Percentiles rank a stretch among this genome's conserved stretches.
These are phyloP conservation scores for Atkinsonella texensis DNA, from an alignment of 2,329 filamentous ascomycete genomes.

Conservation along the genomic window DNA sequence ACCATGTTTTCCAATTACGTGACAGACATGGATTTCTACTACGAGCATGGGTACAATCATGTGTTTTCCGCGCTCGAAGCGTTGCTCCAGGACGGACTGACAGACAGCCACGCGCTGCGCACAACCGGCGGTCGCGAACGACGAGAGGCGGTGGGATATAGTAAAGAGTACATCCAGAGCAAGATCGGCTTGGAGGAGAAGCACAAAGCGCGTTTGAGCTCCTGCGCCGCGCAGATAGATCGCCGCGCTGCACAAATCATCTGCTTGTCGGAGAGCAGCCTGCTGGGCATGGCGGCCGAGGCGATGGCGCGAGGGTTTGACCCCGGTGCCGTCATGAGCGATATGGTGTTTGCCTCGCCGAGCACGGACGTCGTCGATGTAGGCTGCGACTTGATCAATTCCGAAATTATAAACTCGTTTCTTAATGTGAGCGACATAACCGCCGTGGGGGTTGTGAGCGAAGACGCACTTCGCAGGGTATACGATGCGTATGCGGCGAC, in stretches of 20 bases:
- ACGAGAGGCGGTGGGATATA: constrained; percentile 8
- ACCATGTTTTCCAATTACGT: constrained; percentile 14
- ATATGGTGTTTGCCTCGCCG: constrained; percentile 12
- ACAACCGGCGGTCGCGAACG: constrained; percentile 10
- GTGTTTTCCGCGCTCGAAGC: constrained; percentile 10
- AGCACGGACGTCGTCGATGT: constrained; percentile 13
- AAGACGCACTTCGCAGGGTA: constrained; percentile 9
- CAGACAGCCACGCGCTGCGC: constrained; percentile 8
- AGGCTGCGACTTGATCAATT: constrained; percentile 12
- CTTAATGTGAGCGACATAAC: constrained; percentile 11
- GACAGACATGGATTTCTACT: constrained; percentile 14
- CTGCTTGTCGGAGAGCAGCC: constrained; percentile 11
- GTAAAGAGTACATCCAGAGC: constrained; percentile 10
- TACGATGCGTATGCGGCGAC: constrained; percentile 12
- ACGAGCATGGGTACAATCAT: constrained; percentile 13
- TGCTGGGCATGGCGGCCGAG: constrained; percentile 12
- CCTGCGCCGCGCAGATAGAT: constrained; percentile 5
- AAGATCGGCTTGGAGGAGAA: constrained; percentile 10
- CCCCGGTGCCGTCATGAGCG: constrained; percentile 10
- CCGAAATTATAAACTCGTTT: constrained; percentile 13
- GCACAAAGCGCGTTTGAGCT: background rate
- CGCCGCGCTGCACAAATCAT: constrained; percentile 10
- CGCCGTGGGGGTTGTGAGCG: constrained; percentile 10
- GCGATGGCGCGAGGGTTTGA: constrained; percentile 11
- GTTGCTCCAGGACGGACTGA: constrained; percentile 8